Percentiles rank a stretch among this genome's conserved stretches.
phyloP scores from a whole-genome alignment of 768 basidiomycete species.

The Macrolepiota fuliginosa region DNA sequence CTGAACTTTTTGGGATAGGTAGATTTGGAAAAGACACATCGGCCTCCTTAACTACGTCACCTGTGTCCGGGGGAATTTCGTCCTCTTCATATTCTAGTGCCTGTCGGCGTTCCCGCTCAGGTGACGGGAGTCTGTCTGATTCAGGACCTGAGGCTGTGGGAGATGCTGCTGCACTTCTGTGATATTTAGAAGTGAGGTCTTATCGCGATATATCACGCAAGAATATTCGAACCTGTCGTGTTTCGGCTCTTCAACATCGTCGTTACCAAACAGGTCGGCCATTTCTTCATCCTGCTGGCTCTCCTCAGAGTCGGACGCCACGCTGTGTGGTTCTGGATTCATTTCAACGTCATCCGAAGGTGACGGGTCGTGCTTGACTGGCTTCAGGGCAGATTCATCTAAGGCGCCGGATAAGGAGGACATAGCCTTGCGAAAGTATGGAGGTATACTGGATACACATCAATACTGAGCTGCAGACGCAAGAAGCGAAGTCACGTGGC shows the following conservation, averaged over 20 bases:
- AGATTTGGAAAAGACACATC: slow-evolving; percentile 84
- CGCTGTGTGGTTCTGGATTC: slow-evolving; percentile 23
- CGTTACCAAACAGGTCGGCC: slow-evolving; percentile 81
- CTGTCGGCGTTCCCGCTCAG: slow-evolving; percentile 59
- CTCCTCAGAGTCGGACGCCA: slow-evolving; percentile 25
- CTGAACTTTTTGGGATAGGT: slow-evolving; percentile 74
- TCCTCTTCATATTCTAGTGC: slow-evolving; percentile 83
- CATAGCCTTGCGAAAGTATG: slow-evolving; percentile 31
- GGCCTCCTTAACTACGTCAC: slow-evolving; percentile 54
- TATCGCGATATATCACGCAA: slow-evolving; percentile 9
- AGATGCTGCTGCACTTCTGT: slow-evolving; percentile 31
- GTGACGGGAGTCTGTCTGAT: slow-evolving; percentile 66
- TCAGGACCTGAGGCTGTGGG: slow-evolving; percentile 51
- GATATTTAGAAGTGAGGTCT: slow-evolving; percentile 13
- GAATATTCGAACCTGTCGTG: slow-evolving; percentile 44
- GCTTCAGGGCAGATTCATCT: slow-evolving; percentile 29
- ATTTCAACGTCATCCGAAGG: slow-evolving; percentile 41
- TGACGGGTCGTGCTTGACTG: slow-evolving; percentile 11
- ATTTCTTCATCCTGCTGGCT: slow-evolving; percentile 52
- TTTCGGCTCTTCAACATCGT: slow-evolving; percentile 49
- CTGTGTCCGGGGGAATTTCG: slow-evolving; percentile 52
- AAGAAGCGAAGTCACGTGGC: slow-evolving; percentile 7
- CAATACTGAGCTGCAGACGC: slow-evolving; percentile 1
- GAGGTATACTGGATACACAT: slow-evolving; percentile 3
- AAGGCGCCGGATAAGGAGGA: slow-evolving; percentile 61